Base-by-base conservation (phyloP, 306 rosid genomes). In the Gynostemma pentaphyllum region DNA sequence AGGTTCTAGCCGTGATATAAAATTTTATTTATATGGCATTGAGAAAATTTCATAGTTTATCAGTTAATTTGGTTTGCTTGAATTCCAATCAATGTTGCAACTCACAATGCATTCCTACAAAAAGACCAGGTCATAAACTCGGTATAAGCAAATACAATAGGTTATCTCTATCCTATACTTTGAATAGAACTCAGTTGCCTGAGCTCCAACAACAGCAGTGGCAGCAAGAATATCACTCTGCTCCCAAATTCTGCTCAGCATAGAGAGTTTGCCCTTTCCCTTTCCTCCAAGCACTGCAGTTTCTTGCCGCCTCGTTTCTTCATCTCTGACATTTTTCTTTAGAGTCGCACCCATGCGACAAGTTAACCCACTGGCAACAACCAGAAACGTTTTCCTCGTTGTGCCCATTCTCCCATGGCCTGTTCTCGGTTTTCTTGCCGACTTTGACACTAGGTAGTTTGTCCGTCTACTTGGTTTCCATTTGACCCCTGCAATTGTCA, bases 311-410 rank as follows among this genome's bases (percentile, higher is more conserved):
- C 51, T 40, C 59, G 48, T 56, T 55, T 62, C 50, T 68, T 78
- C 45, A 67, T 69, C 48, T 14, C 48, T 37, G 29, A 80, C 62
- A 54, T 66, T 47, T 51, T 85, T 78, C 74, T 69, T 68, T 81
- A 85, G 59, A 55, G 28, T 72, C 68, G 19, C 76, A 77, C 45
- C 90, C 76, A 64, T 74, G 80, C 95, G 86, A 66, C 96, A 89
- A 23, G 88, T 78, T 70, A 78, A 68, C 48, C 96, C 91, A 76
- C 77, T 76, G 81, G 81, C 85, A 80, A 63, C 81, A 80, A 16
- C 77, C 81, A 1, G 75, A 39, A 22, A 70, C 68, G 23, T 50
- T 76, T 39, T 71, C 79, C 66, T 55, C 68, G 9, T 4, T 52
- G 53, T 63, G n/a, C n/a, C n/a, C 63, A 5, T 45, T 70, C 55